Evolutionary conservation across 768 basidiomycete genomes (phyloP), one percentile per base, ranked within the genome.

Genomic region (Kwoniella sp.): DNA sequence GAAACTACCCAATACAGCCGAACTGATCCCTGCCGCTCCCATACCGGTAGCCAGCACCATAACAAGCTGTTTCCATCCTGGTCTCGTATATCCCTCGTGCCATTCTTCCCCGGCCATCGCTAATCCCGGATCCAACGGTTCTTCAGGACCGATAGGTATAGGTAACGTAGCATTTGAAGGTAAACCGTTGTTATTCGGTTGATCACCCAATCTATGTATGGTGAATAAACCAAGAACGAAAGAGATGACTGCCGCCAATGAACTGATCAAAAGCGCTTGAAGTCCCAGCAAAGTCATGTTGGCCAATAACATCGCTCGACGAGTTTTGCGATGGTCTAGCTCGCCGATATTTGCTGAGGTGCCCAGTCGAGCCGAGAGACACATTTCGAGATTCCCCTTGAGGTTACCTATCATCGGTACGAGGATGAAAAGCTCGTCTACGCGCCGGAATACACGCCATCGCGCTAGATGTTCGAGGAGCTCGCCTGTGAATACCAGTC

Each of bases 371-470:
- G 96, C 92, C 2, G 93, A 94, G 7, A 99, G 87, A 68, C 96
- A 97, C 95, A 98, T 98, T 80, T 98, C 96, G 37, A 98, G 85
- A 74, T 99, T 83, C n/a, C 95, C 96, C 73, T 96, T 97, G 60
- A 99, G 86, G 71, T 98, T 98, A 68, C 77, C 77, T 21, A 98
- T 83, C 65, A 94, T 92, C 12, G 95, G 94, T 2, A 97, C 88
- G 57, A 98, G 91, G 84, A 98, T 92, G 70, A 98, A 92, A 59
- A 98, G 87, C 77, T 98, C 93, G 83, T 97, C 89, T 52, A 97
- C 87, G 46, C 89, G 85, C 52, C 84, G 83, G 86, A 99, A 93
- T 30, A 94, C 92, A 66, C 83, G 84, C 93, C 93, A 98, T 66
- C 92, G 91, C 58, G 93, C 89, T 57, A 98, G 87, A 67, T 87